A percentile compares a stretch with the other conserved stretches of the same genome.
Conservation (phyloP, 495 filamentous ascomycete genomes). For the Neurospora intermedia region DNA sequence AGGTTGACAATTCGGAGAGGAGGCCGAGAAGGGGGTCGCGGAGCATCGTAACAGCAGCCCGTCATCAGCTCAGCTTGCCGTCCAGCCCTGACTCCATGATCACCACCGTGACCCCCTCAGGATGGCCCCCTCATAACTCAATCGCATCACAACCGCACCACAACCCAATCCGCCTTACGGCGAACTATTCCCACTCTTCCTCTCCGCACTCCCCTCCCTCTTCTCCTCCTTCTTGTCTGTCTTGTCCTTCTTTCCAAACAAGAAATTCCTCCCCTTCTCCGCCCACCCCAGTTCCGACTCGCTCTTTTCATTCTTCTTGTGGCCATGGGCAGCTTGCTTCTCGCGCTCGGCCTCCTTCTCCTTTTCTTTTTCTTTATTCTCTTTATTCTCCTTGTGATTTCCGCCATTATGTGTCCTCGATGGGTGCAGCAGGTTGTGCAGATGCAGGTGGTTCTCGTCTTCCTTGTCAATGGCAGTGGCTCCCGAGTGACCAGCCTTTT, state of each 20-base stretch:
- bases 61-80: neutral
- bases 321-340: constrained; percentile 3
- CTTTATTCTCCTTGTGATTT: neutral
- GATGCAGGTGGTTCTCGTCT: neutral
- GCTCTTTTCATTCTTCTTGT: constrained; percentile 22
- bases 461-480: neutral
- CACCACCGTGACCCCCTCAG: too few species aligned
- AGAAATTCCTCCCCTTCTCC: constrained; percentile 42
- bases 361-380: too few species aligned
- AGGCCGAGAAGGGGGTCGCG: neutral
- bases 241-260: constrained; percentile 39
- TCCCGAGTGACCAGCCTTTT: constrained; percentile 14
- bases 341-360: constrained; percentile 1
- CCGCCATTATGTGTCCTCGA: neutral
- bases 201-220: neutral
- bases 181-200: neutral
- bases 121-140: neutral
- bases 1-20: neutral
- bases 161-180: neutral
- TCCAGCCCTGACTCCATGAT: too few species aligned
- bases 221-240: neutral
- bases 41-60: neutral
- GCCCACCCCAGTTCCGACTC: constrained; percentile 38
- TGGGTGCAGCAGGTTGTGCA: neutral
- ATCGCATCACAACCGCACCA: neutral